Conservation (phyloP, 352 stramenopile species). For the Phytophthora citrophthora region DNA sequence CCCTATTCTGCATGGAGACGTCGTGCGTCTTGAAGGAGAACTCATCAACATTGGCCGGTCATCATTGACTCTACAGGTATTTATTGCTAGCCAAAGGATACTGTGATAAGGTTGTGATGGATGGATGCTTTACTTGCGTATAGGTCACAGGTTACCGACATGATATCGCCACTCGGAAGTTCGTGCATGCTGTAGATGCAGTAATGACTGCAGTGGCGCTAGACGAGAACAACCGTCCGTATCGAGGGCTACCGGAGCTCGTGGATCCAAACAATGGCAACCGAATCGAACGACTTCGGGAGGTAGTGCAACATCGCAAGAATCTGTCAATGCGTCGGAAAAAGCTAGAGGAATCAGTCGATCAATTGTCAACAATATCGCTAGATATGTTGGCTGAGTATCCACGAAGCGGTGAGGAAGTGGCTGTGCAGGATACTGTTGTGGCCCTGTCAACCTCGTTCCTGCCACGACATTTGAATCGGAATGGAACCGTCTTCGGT, state of each 20-base stretch:
- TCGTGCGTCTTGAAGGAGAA: conserved; percentile 50
- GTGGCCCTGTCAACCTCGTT: background rate
- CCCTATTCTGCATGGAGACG: conserved; percentile 49
- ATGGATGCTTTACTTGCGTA: too few species aligned
- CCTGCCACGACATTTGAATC: conserved; percentile 69
- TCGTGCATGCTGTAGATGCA: conserved; percentile 48
- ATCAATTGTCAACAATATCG: conserved; percentile 25
- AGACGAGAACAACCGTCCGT: conserved; percentile 40
- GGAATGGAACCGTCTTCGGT: conserved; percentile 79
- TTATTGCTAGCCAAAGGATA: too few species aligned
- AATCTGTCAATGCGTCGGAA: conserved; percentile 38
- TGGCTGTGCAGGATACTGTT: background rate
- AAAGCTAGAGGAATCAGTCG: conserved; percentile 41
- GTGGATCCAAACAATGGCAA: conserved; percentile 35
- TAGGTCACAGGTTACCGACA: conserved; percentile 46
- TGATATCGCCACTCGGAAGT: conserved; percentile 34
- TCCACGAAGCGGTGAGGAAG: too few species aligned
- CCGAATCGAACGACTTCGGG: conserved; percentile 37
- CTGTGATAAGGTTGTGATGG: too few species aligned
- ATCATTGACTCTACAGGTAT: conserved; percentile 37
- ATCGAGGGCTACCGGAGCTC: conserved; percentile 38
- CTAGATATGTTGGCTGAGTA: too few species aligned
- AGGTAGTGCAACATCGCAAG: conserved; percentile 39
- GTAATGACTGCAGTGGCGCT: conserved; percentile 61
- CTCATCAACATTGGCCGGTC: conserved; percentile 48